phyloP scores from a whole-genome alignment of 441 rosid species.

The Raphanus hybrid region DNA sequence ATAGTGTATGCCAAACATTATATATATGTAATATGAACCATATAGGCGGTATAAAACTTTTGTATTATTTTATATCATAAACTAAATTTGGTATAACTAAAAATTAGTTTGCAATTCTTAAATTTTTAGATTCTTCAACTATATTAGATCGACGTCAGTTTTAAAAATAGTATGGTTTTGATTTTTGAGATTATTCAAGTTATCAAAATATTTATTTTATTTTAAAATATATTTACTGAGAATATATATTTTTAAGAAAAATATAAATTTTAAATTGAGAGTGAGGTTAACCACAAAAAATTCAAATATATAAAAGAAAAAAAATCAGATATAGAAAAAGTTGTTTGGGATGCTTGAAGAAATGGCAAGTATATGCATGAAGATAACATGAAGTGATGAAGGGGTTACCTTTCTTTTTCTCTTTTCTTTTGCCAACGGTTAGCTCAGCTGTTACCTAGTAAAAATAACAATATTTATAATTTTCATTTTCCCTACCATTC shows the following conservation, averaged over 20 bases:
- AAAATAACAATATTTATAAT: not conserved
- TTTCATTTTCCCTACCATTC: not conserved
- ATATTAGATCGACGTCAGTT: no score
- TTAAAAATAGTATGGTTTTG: not conserved
- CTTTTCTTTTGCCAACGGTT: constrained; percentile 13
- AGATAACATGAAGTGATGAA: not conserved
- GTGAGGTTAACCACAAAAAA: not conserved
- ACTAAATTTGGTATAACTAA: no score
- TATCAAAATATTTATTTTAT: not conserved
- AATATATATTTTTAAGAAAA: not conserved
- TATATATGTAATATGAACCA: not conserved
- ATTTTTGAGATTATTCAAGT: not conserved
- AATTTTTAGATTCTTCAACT: no score
- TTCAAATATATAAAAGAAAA: no score
- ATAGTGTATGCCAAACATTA: not conserved
- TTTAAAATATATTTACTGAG: not conserved
- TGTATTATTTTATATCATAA: no score
- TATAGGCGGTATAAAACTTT: not conserved
- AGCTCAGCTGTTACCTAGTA: constrained; percentile 1
- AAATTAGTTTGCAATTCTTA: no score
- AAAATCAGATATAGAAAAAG: not conserved
- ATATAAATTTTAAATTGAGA: no score
- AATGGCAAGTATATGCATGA: constrained; percentile 20
- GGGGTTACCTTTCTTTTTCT: constrained; percentile 4
- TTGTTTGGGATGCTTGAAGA: not conserved